Base-by-base conservation (phyloP, 257 asterid genomes). In the Linderniella brevidens region DNA sequence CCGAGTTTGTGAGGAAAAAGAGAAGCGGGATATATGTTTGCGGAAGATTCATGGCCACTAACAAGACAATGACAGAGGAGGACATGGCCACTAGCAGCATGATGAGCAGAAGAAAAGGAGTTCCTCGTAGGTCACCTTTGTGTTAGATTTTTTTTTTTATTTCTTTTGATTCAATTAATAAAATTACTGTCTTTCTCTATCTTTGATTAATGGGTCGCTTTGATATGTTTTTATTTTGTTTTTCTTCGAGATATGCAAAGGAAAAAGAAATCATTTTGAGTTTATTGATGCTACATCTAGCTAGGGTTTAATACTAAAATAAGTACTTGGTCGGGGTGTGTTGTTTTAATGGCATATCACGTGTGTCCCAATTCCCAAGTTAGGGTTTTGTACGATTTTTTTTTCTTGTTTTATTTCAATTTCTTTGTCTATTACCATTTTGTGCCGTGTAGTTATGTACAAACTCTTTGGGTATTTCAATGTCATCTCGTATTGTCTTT, bases 331-430 rank as follows among this genome's bases (percentile, higher is more conserved):
- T 87, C 92, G 97, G 92, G 78, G 74, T 70, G 93, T 74, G 79
- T 83, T 82, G 87, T 79, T 83, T 83, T 83, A 74, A 83, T 87
- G 97, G 93, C 83, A 61, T 74, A n/a, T 2, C 82, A 70, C 78
- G 75, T 74, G 82, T 54, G 59, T 61, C 82, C 62, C 75, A 53
- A 3, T 70, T 67, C 73, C 82, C 73, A 74, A 67, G 82, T 59
- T 70, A 50, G 70, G 70, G 68, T 59, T 61, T 68, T 67, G 78
- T 70, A 74, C 68, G 67, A 60, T 58, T 59, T 64, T 18, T 15
- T 46, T 39, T 55, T 54, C n/a, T n/a, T 53, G 2, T 49, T 64
- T 64, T 25, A 25, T 25, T 25, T 25, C 32, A 25, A 25, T 25
- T 25, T 25, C 32, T 25, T 25, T 25, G 32, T 6, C 32, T 25